Percentiles rank a stretch among this genome's conserved stretches.
Evolutionary conservation across 2,329 filamentous ascomycete species (phyloP).

Genomic region (Colletotrichum plurivorum): DNA sequence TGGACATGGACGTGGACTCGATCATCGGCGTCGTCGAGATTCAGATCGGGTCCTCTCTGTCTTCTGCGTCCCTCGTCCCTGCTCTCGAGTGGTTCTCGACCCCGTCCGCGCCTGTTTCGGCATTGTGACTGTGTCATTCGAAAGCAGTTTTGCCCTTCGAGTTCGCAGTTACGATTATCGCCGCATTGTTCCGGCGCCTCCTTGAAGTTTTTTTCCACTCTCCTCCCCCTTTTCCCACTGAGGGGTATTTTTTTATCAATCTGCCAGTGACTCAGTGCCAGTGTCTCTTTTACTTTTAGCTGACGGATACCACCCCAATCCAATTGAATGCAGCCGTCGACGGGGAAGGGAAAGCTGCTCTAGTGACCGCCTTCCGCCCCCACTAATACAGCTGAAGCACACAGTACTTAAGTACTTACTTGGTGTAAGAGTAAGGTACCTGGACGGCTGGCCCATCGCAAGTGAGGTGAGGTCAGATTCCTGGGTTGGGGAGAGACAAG

Average conservation of each 20-base stretch:
- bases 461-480: slow-evolving; percentile 9
- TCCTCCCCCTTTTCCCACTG: not conserved
- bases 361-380: slow-evolving; percentile 37
- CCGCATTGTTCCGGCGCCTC: slow-evolving; percentile 18
- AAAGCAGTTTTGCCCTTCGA: slow-evolving; percentile 10
- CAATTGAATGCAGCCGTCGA: slow-evolving; percentile 19
- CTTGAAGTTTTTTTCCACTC: not conserved
- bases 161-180: slow-evolving; percentile 38
- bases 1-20: slow-evolving; percentile 22
- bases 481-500: slow-evolving; percentile 10
- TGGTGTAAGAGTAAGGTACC: no score
- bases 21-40: slow-evolving; percentile 13
- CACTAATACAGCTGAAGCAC: slow-evolving; percentile 27
- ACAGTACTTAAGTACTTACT: no score
- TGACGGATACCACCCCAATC: slow-evolving; percentile 27
- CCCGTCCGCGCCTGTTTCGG: slow-evolving; percentile 30
- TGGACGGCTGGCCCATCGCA: no score
- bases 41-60: slow-evolving; percentile 8
- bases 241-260: slow-evolving; percentile 11
- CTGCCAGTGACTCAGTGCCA: slow-evolving; percentile 7
- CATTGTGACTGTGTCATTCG: not conserved
- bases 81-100: slow-evolving; percentile 17
- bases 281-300: slow-evolving; percentile 14
- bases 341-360: slow-evolving; percentile 27
- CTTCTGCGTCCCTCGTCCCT: slow-evolving; percentile 7